Base-by-base conservation (phyloP, 2,329 filamentous ascomycete species). In the Exserohilum turcica region DNA sequence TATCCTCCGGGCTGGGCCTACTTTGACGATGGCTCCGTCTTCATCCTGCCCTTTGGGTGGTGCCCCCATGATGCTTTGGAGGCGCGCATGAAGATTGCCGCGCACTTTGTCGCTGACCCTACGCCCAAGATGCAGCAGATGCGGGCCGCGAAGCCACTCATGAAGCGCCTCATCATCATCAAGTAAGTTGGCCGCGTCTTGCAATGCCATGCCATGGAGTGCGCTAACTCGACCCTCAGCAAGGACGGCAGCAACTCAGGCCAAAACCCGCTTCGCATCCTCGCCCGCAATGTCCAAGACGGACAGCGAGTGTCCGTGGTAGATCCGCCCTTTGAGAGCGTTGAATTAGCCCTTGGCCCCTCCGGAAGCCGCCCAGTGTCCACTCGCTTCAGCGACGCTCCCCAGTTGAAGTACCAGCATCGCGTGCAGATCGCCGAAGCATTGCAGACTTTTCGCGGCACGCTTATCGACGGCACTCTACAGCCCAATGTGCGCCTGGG, bases 1-100 rank as follows among this genome's bases (percentile, higher is more conserved):
- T 9, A 27, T n/a, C 51, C 49, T 15, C 1, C 29, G 13, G 53
- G 59, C 12, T 63, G 60, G 57, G 65, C 56, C 3, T 68, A 64
- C 19, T 64, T 68, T 27, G 61, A 65, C 18, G 59, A 68, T 52
- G 63, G 64, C 13, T 68, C 64, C 12, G 29, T 66, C 4, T 63
- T 55, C 47, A 46, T 67, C 19, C 29, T 50, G 10, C 50, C 54
- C 19, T 21, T 12, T 24, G 13, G 2, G 27, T 54, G 43, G 29
- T 16, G 59, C 24, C 37, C 54, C 16, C 59, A 66, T 39, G 24
- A 55, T 15, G 38, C n/a, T 9, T 54, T 67, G 9, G 57, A 67
- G 42, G 36, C 51, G 16, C 40, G 47, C 21, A 63, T 67, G 59
- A 61, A 54, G 8, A 37, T 61, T 29, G 48, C 48, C 10, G 48